Conservation (phyloP, 2,329 filamentous ascomycete species). For the Neofusicoccum umdonicola region DNA sequence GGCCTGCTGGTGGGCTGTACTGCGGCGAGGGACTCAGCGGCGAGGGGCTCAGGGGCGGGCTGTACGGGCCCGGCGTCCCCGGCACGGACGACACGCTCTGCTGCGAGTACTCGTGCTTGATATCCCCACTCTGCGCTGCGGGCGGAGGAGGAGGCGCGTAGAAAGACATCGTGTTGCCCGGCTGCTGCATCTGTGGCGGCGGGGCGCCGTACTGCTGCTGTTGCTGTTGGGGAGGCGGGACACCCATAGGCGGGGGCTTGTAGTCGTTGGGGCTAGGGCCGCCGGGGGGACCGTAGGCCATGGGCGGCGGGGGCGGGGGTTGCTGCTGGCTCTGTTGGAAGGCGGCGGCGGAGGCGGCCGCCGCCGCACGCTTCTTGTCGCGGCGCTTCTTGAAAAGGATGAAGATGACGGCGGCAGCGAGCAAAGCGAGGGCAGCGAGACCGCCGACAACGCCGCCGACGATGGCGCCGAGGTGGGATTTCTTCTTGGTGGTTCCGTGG, state of each 20-base stretch:
- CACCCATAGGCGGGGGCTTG: conserved; percentile 18
- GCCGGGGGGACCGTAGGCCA: neutral
- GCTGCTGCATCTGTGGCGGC: conserved; percentile 2
- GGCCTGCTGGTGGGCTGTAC: neutral
- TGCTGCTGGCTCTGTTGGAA: neutral
- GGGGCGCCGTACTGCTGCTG: neutral
- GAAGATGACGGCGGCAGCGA: conserved; percentile 26
- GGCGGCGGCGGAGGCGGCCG: neutral
- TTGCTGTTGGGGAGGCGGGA: neutral
- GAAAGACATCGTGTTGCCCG: neutral
- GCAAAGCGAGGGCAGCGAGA: conserved; percentile 22
- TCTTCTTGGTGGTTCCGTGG: neutral
- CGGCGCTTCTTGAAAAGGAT: conserved; percentile 25
- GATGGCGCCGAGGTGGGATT: conserved; percentile 28
- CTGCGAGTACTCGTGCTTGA: conserved; percentile 1
- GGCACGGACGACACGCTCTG: neutral
- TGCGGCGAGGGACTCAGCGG: conserved; percentile 1
- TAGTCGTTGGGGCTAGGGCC: conserved; percentile 21
- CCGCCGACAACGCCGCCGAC: conserved; percentile 34
- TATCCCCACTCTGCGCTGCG: neutral
- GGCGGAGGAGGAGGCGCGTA: neutral
- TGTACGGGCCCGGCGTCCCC: neutral
- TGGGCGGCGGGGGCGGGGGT: neutral
- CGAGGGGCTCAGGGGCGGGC: neutral
- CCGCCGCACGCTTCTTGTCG: conserved; percentile 15